Conservation (phyloP, 352 stramenopile species). For the Phytophthora rubi region DNA sequence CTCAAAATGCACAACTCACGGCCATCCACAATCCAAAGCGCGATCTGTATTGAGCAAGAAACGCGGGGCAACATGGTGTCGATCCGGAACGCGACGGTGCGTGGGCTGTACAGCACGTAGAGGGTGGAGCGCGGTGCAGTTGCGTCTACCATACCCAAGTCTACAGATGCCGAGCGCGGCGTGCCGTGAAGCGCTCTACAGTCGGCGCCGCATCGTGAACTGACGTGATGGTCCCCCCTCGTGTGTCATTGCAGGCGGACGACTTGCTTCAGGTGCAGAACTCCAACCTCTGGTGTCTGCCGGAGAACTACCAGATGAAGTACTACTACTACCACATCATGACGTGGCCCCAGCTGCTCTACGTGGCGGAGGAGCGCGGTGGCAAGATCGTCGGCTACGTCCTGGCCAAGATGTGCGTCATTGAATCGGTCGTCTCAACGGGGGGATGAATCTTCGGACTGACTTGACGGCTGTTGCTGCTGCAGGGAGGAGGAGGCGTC, state of each 20-base stretch:
- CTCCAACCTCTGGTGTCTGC: constrained; percentile 99
- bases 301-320: constrained; percentile 99
- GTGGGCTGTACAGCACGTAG: constrained; percentile 5
- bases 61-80: constrained; percentile 86
- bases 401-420: constrained; percentile 98
- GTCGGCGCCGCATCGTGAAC: neutral
- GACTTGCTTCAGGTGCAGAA: constrained; percentile 99
- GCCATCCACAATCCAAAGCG: constrained; percentile 39
- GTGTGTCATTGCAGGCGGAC: constrained; percentile 58
- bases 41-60: constrained; percentile 19
- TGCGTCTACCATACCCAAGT: neutral
- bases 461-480: constrained; percentile 1
- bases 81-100: constrained; percentile 94
- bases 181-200: neutral
- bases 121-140: too few species aligned
- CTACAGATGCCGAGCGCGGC: neutral
- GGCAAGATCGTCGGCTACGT: constrained; percentile 99
- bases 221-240: constrained; percentile 9
- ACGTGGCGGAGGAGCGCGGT: constrained; percentile 97
- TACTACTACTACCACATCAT: constrained; percentile 99
- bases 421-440: neutral
- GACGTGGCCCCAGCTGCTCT: constrained; percentile 98
- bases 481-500: constrained; percentile 82
- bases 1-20: constrained; percentile 18
- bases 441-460: neutral